These are phyloP conservation scores for Cryptococcus hybrid DNA, from an alignment of 1,284 basidiomycete species.

Conservation along the genomic window DNA sequence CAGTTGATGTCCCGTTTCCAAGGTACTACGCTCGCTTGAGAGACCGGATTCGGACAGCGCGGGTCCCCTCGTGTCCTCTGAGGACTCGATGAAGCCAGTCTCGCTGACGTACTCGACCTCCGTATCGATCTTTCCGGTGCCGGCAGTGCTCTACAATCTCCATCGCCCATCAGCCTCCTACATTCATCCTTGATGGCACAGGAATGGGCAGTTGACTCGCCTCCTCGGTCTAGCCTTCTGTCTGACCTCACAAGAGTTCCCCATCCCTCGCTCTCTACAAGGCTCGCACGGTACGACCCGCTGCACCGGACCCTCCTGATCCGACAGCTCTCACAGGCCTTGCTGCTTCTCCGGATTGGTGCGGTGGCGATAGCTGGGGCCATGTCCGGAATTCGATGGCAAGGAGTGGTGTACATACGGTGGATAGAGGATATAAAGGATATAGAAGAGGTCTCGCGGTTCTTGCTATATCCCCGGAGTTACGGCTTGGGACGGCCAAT, in stretches of 20 bases:
- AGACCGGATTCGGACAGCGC: not conserved
- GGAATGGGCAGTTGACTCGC: constrained; percentile 7
- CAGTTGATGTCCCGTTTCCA: not conserved
- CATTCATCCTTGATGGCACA: too few relatives aligned
- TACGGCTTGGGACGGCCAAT: not conserved
- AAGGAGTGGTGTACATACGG: not conserved
- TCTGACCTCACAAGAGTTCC: constrained; percentile 14
- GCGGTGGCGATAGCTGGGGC: not conserved
- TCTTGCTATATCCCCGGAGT: not conserved
- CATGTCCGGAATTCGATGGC: not conserved
- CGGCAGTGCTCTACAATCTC: not conserved
- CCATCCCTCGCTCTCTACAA: constrained; percentile 11
- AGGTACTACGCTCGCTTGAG: not conserved
- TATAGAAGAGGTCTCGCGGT: not conserved
- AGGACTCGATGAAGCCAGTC: not conserved
- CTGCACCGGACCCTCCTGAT: constrained; percentile 15
- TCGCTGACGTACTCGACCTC: not conserved
- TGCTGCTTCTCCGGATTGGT: constrained; percentile 1
- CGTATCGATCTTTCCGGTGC: not conserved
- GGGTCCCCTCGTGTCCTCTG: not conserved
- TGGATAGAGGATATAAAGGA: not conserved
- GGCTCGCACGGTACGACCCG: constrained; percentile 21
- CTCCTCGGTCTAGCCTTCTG: constrained; percentile 22
- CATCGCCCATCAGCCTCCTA: not conserved
- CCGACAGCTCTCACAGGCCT: constrained; percentile 26